These are phyloP conservation scores for Fusarium domesticum DNA, from an alignment of 2,329 filamentous ascomycete species.

Conservation along the genomic window DNA sequence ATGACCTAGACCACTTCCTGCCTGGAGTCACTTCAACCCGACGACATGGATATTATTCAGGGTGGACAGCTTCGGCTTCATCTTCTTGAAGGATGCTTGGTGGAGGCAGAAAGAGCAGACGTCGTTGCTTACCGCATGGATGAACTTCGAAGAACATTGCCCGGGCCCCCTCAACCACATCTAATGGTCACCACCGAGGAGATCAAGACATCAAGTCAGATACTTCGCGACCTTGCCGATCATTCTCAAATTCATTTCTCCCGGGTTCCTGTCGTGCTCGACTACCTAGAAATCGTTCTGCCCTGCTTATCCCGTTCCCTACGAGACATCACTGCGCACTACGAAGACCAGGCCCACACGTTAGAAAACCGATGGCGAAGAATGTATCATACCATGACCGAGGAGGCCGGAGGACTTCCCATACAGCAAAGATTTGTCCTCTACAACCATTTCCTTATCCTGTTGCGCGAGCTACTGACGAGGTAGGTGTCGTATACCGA, in stretches of 20 bases:
- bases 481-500: conserved; percentile 39
- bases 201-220: conserved; percentile 41
- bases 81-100: conserved; percentile 51
- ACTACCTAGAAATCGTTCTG: conserved; percentile 55
- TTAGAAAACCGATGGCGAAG: conserved; percentile 53
- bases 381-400: conserved; percentile 56
- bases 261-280: conserved; percentile 49
- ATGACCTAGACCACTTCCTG: conserved; percentile 17
- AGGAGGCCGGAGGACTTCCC: conserved; percentile 49
- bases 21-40: conserved; percentile 12
- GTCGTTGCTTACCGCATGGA: conserved; percentile 47
- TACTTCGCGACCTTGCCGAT: conserved; percentile 55
- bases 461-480: conserved; percentile 49
- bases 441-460: conserved; percentile 53
- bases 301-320: conserved; percentile 54
- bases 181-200: conserved; percentile 48
- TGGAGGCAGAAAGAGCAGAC: conserved; percentile 53
- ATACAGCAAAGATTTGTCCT: conserved; percentile 53
- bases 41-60: conserved; percentile 32
- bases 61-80: conserved; percentile 32
- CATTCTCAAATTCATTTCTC: conserved; percentile 49
- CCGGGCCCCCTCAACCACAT: conserved; percentile 44
- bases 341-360: conserved; percentile 48
- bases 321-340: conserved; percentile 50
- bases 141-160: conserved; percentile 45